phyloP scores from a whole-genome alignment of 768 basidiomycete genomes.

The Multifurca ochricompacta region DNA sequence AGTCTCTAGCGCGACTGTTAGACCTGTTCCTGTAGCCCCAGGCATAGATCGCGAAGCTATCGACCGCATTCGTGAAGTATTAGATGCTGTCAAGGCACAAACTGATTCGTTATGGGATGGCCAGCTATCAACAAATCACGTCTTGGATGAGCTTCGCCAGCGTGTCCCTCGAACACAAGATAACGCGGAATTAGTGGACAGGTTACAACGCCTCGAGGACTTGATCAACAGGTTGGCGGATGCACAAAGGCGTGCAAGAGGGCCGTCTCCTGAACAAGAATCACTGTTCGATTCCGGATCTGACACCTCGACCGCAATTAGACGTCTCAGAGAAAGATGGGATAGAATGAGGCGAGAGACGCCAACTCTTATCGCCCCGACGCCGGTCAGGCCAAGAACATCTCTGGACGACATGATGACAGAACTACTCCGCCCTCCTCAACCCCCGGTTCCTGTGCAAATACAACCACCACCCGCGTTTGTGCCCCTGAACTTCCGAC shows the following conservation, averaged over 20 bases:
- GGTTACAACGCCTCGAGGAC: constrained; percentile 17
- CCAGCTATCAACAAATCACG: constrained; percentile 51
- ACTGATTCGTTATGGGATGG: constrained; percentile 52
- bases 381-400: constrained; percentile 36
- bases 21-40: constrained; percentile 16
- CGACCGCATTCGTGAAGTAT: constrained; percentile 42
- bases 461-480: constrained; percentile 45
- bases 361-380: constrained; percentile 38
- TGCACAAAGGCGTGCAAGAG: constrained; percentile 9
- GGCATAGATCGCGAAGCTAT: constrained; percentile 32
- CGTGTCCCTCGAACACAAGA: constrained; percentile 31
- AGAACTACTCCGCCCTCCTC: constrained; percentile 47
- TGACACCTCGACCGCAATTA: constrained; percentile 24
- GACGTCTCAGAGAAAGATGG: constrained; percentile 26
- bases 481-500: constrained; percentile 48
- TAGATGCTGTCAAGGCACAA: constrained; percentile 53
- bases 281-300: constrained; percentile 27
- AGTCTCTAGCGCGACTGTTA: constrained; percentile 31
- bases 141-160: constrained; percentile 55
- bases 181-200: constrained; percentile 29
- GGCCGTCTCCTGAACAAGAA: constrained; percentile 26
- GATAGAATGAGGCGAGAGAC: constrained; percentile 26
- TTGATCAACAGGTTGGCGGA: constrained; percentile 14
- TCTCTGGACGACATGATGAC: constrained; percentile 55
- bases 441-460: constrained; percentile 32